phyloP scores from a whole-genome alignment of 2,329 filamentous ascomycete genomes.

The Trichoderma breve region DNA sequence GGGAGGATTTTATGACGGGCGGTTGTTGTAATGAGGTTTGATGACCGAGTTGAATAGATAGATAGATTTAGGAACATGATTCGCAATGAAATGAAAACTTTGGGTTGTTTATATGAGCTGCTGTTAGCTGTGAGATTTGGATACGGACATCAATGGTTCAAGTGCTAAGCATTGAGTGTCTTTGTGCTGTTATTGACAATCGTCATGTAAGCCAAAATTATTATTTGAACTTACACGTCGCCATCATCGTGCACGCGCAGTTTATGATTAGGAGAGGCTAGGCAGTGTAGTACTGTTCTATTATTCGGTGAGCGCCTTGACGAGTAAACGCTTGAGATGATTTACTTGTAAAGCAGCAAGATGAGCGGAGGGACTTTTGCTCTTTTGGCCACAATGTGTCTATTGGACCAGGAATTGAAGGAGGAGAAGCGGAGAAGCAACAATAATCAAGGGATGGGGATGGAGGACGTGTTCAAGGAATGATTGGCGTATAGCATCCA shows the following conservation, averaged over 20 bases:
- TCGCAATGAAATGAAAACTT: background rate
- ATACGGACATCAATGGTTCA: background rate
- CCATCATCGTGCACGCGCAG: too few relatives aligned
- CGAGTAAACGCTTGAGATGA: background rate
- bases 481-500: background rate
- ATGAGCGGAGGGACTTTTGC: background rate
- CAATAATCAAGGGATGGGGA: background rate
- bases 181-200: too few relatives aligned
- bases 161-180: too few relatives aligned
- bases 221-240: too few relatives aligned
- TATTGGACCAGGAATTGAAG: background rate
- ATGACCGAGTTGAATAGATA: background rate
- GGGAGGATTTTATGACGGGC: background rate
- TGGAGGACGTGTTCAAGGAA: background rate
- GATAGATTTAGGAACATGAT: background rate
- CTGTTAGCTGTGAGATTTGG: background rate
- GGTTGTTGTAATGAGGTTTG: background rate
- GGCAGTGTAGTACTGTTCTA: background rate
- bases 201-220: too few relatives aligned
- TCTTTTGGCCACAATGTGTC: background rate
- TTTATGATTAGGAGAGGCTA: background rate
- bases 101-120: background rate
- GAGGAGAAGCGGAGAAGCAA: background rate
- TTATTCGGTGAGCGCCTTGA: background rate
- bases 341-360: background rate